A percentile compares a stretch with the other conserved stretches of the same genome.
Conservation (phyloP, 2,329 filamentous ascomycete genomes). For the Karstenula rhodostoma region DNA sequence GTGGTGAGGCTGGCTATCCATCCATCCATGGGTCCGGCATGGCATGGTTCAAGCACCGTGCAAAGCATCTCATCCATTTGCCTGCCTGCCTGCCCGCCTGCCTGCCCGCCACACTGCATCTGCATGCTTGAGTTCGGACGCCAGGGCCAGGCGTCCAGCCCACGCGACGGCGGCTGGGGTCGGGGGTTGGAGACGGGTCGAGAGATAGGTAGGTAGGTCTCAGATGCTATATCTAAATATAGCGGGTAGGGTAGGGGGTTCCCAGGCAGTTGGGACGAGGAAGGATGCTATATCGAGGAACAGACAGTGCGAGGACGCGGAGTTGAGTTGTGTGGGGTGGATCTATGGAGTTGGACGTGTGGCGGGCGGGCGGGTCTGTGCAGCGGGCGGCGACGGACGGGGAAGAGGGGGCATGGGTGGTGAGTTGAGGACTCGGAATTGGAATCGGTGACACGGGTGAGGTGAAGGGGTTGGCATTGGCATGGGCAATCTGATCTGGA, state of each 20-base stretch:
- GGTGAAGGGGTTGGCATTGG: neutral
- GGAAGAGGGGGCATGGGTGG: neutral
- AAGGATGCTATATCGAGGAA: constrained; percentile 8
- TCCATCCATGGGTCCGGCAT: neutral
- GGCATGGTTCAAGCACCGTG: neutral
- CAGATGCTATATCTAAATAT: constrained; percentile 5
- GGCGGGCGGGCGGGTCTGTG: constrained; percentile 6
- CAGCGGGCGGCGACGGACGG: constrained; percentile 6
- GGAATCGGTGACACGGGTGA: neutral
- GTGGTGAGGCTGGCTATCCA: too few species aligned
- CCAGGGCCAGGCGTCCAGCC: constrained; percentile 15
- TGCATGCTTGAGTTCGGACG: constrained; percentile 22
- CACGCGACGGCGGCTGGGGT: constrained; percentile 27
- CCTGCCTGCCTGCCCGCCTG: too few species aligned
- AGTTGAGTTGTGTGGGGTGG: constrained; percentile 9
- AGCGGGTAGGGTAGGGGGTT: constrained; percentile 4
- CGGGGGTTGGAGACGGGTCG: too few species aligned
- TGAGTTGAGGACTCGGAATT: neutral
- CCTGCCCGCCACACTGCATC: constrained; percentile 8
- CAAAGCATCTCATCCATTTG: too few species aligned
- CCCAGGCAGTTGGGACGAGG: neutral
- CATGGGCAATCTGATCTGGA: neutral
- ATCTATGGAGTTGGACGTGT: neutral
- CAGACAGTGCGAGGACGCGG: neutral
- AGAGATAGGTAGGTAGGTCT: constrained; percentile 17